Base-by-base conservation (phyloP, 2,329 filamentous ascomycete genomes). In the Diplodia scrobiculata region DNA sequence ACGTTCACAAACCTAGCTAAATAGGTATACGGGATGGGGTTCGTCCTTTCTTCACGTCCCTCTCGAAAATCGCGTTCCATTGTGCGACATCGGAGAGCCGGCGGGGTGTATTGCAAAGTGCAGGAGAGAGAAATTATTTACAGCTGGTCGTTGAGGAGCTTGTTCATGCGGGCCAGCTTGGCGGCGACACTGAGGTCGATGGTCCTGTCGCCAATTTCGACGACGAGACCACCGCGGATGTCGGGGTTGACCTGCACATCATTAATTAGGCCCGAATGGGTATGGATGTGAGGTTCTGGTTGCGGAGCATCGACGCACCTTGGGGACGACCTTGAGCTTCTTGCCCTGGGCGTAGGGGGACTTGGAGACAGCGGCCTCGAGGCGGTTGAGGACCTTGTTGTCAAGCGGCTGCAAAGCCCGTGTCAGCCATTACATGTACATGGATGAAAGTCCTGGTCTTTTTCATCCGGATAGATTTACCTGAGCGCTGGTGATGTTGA, bases 141-240 rank as follows among this genome's bases (percentile, higher is more conserved):
- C 91, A 99, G 85, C 81, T 90, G 86, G 83, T 99, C 95, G 74
- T 87, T 93, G 78, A 99, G 90, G 79, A 97, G 89, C 90, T 98
- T 99, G 91, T 99, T 99, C 87, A 99, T 91, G 88, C 92, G 96
- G 80, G 91, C 87, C 81, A 99, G 90, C 87, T 94, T 96, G 79
- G 91, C 85, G 59, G 94, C 94, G 76, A 99, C 93, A 82, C 90
- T 95, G 73, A 97, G 90, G 83, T 99, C 95, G 78, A 99, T 97
- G 79, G 94, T 98, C 78, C 94, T 91, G 86, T 98, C 94, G 76
- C 93, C 94, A 73, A 98, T 90, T 84, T 98, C 94, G 77, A 99
- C 94, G 71, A 99, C 82, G 72, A 99, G 88, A 69, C 95, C 95
- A 72, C 95, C 95, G 72, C 96, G 82, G 77, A 99, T 94, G 67